These are phyloP conservation scores for Alternaria brassicae DNA, from an alignment of 2,329 filamentous ascomycete genomes.

Conservation along the genomic window DNA sequence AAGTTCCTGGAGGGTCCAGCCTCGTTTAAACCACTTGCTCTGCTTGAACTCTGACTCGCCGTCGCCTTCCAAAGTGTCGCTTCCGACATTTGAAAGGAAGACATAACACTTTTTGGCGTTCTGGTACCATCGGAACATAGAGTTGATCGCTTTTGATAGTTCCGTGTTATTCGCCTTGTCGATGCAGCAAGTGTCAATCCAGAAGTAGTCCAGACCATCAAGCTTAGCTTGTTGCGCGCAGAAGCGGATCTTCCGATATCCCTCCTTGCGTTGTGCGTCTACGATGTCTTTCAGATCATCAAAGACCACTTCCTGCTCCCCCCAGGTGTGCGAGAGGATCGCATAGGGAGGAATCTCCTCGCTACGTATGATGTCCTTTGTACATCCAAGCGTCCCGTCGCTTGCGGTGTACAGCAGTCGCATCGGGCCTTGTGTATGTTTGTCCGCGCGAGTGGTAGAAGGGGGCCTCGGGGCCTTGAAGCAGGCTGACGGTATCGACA, in stretches of 20 bases:
- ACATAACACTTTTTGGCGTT: slow-evolving; percentile 24
- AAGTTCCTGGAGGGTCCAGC: slow-evolving; percentile 31
- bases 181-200: not conserved
- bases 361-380: not conserved
- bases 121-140: slow-evolving; percentile 31
- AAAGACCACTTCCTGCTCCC: not conserved
- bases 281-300: not conserved
- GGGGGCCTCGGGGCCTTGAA: slow-evolving; percentile 6
- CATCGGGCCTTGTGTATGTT: slow-evolving; percentile 12
- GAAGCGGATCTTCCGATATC: slow-evolving; percentile 20
- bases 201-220: slow-evolving; percentile 11
- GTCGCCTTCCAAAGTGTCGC: not conserved
- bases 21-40: slow-evolving; percentile 28
- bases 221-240: slow-evolving; percentile 23
- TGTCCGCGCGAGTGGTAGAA: slow-evolving; percentile 12
- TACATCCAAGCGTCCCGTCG: slow-evolving; percentile 15
- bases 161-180: not conserved
- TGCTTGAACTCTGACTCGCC: not conserved
- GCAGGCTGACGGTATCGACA: slow-evolving; percentile 15
- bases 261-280: not conserved
- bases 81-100: slow-evolving; percentile 22
- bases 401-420: slow-evolving; percentile 16
- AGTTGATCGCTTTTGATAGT: slow-evolving; percentile 10
- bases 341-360: slow-evolving; percentile 12
- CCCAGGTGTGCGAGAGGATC: slow-evolving; percentile 13